Percentiles rank a stretch among this genome's conserved stretches.
These are phyloP conservation scores for Blastocystis sp. DNA, from an alignment of 352 stramenopile species.

Conservation along the genomic window DNA sequence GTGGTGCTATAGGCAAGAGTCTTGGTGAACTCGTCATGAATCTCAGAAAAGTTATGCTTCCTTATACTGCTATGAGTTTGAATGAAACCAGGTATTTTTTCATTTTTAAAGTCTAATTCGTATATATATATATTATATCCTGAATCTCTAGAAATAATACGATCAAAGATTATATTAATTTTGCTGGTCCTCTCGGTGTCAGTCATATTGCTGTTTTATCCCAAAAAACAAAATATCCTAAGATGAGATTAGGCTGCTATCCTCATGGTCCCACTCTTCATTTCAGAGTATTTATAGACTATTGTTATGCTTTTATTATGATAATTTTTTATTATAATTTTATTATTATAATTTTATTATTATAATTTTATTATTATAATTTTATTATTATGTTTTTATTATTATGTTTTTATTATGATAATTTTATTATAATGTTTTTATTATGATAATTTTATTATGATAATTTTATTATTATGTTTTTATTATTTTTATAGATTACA, in stretches of 20 bases:
- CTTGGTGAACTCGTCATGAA: conserved; percentile 67
- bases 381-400: too few species aligned
- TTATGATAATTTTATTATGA: too few species aligned
- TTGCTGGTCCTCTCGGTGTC: conserved; percentile 69
- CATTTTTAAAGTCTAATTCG: background rate
- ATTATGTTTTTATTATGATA: too few species aligned
- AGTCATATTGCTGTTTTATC: conserved; percentile 87
- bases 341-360: too few species aligned
- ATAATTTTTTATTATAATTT: too few species aligned
- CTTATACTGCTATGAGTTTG: conserved; percentile 76
- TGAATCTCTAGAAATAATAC: conserved; percentile 44
- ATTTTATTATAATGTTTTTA: too few species aligned
- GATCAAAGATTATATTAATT: conserved; percentile 69
- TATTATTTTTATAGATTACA: conserved; percentile 55
- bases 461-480: too few species aligned
- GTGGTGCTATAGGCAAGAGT: conserved; percentile 55
- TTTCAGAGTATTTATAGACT: background rate
- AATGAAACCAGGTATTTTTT: conserved; percentile 51
- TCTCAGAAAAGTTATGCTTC: conserved; percentile 71
- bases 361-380: too few species aligned
- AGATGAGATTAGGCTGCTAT: conserved; percentile 72
- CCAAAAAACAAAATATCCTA: conserved; percentile 68
- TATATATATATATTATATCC: conserved; percentile 51
- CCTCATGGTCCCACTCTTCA: conserved; percentile 72
- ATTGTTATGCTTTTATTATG: background rate